A percentile compares a stretch with the other conserved stretches of the same genome.
These are phyloP conservation scores for Dacryopinax primogenitus DNA, from an alignment of 768 basidiomycete genomes.

Conservation along the genomic window DNA sequence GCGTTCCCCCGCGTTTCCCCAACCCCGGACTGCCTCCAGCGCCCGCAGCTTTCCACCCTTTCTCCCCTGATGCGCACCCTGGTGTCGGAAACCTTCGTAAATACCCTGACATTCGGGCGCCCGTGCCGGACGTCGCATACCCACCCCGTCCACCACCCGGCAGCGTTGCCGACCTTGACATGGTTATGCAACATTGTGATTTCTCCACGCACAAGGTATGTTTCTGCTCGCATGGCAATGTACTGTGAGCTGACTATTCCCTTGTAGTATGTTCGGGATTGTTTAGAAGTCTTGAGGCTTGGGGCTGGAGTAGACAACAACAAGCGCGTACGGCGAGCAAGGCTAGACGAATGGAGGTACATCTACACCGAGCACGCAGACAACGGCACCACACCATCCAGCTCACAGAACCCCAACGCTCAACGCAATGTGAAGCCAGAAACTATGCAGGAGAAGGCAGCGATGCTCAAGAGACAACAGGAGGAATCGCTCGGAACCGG, in stretches of 20 bases:
- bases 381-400: constrained; percentile 21
- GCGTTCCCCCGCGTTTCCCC: constrained; percentile 40
- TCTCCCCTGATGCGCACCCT: constrained; percentile 32
- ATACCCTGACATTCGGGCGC: constrained; percentile 58
- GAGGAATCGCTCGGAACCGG: constrained; percentile 4
- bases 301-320: constrained; percentile 81
- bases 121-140: constrained; percentile 55
- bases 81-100: constrained; percentile 67
- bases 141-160: constrained; percentile 78
- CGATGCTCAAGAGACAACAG: background rate
- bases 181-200: constrained; percentile 86
- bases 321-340: constrained; percentile 57
- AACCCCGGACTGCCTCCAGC: constrained; percentile 64
- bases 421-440: background rate
- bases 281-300: constrained; percentile 83
- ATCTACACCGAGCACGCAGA: constrained; percentile 59
- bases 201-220: constrained; percentile 65
- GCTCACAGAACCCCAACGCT: background rate
- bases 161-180: constrained; percentile 77
- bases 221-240: background rate
- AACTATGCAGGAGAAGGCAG: background rate
- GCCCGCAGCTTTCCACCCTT: constrained; percentile 18
- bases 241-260: constrained; percentile 12
- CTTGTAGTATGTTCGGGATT: constrained; percentile 89
- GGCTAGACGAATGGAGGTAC: constrained; percentile 75